Percentiles rank a stretch among this genome's conserved stretches.
Evolutionary conservation across 495 filamentous ascomycete species (phyloP).

Genomic region (Lindgomyces ingoldianus): DNA sequence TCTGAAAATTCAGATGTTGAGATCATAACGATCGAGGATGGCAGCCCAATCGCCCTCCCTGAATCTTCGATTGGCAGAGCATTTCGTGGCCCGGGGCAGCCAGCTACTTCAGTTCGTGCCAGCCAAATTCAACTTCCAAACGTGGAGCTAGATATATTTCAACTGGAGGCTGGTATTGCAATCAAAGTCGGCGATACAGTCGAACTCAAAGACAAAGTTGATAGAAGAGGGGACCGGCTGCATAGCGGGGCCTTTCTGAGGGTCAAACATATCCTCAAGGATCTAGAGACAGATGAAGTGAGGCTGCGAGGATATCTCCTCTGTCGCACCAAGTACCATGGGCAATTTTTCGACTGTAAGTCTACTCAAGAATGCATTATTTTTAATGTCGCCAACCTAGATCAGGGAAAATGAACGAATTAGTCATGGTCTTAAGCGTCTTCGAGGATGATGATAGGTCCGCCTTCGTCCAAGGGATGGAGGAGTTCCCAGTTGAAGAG

Average conservation of each 20-base stretch:
- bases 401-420: conserved; percentile 51
- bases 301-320: conserved; percentile 34
- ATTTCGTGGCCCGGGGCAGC: neutral
- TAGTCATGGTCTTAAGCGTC: conserved; percentile 55
- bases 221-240: neutral
- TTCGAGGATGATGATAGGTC: conserved; percentile 48
- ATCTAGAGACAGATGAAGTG: conserved; percentile 17
- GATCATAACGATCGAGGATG: conserved; percentile 10
- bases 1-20: neutral
- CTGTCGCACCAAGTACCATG: conserved; percentile 27
- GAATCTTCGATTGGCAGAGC: neutral
- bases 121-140: neutral
- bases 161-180: neutral
- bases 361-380: neutral
- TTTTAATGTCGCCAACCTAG: neutral
- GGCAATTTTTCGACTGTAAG: conserved; percentile 20
- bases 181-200: conserved; percentile 22
- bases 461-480: conserved; percentile 48
- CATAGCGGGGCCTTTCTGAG: conserved; percentile 38
- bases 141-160: neutral
- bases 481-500: conserved; percentile 46
- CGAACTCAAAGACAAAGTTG: conserved; percentile 12
- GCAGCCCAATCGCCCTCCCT: neutral
- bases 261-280: conserved; percentile 30
- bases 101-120: neutral